phyloP scores from a whole-genome alignment of 1,284 basidiomycete genomes.

The Neolentinus lepideus region DNA sequence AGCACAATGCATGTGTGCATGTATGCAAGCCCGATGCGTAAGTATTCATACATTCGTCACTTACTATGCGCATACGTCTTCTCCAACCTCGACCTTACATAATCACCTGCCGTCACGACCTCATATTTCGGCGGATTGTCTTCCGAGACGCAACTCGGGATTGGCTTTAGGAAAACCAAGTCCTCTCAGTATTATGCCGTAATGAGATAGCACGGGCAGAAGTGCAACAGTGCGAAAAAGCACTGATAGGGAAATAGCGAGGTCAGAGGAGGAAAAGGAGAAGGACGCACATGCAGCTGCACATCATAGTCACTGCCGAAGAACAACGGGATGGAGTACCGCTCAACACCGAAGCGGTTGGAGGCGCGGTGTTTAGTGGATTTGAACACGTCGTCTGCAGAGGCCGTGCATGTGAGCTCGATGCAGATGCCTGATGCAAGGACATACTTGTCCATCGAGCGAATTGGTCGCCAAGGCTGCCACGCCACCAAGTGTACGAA shows the following conservation, averaged over 20 bases:
- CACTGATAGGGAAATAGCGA: too few species aligned
- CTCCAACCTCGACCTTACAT: conserved; percentile 58
- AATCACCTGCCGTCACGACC: conserved; percentile 65
- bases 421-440: not conserved
- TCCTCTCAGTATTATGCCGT: too few species aligned
- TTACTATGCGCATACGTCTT: conserved; percentile 42
- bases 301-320: conserved; percentile 78
- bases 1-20: too few species aligned
- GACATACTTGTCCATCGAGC: conserved; percentile 80
- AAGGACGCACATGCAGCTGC: conserved; percentile 49
- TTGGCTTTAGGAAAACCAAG: too few species aligned
- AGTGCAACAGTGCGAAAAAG: too few species aligned
- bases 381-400: conserved; percentile 77
- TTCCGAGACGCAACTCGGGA: conserved; percentile 63
- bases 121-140: conserved; percentile 65
- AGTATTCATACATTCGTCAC: not conserved
- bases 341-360: conserved; percentile 60
- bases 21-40: not conserved
- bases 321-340: conserved; percentile 80
- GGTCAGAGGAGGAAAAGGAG: too few species aligned
- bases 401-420: not conserved
- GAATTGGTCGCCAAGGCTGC: conserved; percentile 79
- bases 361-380: conserved; percentile 81
- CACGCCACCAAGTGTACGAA: too few species aligned
- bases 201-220: too few species aligned